Evolutionary conservation across 257 asterid species (phyloP).

Genomic region (Anisodus tanguticus): DNA sequence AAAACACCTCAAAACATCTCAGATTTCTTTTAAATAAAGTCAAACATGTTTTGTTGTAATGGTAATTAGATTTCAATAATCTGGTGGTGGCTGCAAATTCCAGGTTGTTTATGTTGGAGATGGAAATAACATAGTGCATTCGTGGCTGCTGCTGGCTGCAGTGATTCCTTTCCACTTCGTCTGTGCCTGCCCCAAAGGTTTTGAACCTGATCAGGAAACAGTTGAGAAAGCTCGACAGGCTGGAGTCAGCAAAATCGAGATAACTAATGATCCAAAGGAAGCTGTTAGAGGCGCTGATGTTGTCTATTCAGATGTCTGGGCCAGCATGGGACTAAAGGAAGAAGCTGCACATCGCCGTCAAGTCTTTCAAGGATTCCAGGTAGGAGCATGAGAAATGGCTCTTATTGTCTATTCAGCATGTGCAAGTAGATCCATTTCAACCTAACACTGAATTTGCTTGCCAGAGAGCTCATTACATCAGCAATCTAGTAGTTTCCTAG

Average conservation of each 20-base stretch:
- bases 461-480: not conserved
- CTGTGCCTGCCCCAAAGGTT: constrained; percentile 86
- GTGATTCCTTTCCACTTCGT: constrained; percentile 87
- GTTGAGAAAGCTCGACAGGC: constrained; percentile 66
- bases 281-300: constrained; percentile 93
- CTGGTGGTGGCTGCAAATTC: constrained; percentile 28
- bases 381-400: constrained; percentile 36
- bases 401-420: not conserved
- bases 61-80: constrained; percentile 7
- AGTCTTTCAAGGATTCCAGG: constrained; percentile 93
- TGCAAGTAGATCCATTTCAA: not conserved
- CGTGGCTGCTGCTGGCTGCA: constrained; percentile 84
- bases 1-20: constrained; percentile 6
- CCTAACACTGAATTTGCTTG: not conserved
- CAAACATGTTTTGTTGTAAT: not conserved
- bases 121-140: constrained; percentile 95
- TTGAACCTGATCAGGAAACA: constrained; percentile 80
- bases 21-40: not conserved
- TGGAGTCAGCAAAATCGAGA: constrained; percentile 86
- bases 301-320: constrained; percentile 96
- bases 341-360: constrained; percentile 88
- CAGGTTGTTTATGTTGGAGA: constrained; percentile 97
- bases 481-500: not conserved
- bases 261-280: constrained; percentile 76
- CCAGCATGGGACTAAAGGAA: constrained; percentile 97